Conservation (phyloP, 192 early-diverging fungal genomes). For the Haplosporangium gracile region DNA sequence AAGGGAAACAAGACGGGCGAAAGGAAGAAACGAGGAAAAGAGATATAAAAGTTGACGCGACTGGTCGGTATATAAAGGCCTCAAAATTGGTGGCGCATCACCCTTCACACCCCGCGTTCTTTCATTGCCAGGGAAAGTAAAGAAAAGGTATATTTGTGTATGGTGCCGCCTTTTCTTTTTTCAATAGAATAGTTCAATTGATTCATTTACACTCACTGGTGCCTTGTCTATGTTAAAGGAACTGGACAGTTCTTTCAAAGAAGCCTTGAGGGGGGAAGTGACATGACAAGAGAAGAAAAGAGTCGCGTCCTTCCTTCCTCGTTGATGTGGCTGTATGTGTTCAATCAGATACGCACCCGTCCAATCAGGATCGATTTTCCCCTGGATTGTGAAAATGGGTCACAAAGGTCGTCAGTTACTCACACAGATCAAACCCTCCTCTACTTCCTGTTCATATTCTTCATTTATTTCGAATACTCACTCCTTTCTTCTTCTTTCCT, state of each 20-base stretch:
- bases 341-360: no score
- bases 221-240: no score
- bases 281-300: neutral
- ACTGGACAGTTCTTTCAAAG: neutral
- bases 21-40: neutral
- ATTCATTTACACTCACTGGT: neutral
- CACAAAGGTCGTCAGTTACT: neutral
- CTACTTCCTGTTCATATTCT: neutral
- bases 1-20: neutral
- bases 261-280: neutral
- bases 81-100: neutral
- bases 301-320: neutral
- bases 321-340: neutral
- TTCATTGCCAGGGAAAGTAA: neutral
- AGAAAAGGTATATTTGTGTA: neutral
- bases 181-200: neutral
- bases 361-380: no score
- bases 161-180: neutral
- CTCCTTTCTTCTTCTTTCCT: neutral
- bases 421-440: neutral
- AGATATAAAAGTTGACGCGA: slow-evolving; percentile 4
- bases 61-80: neutral
- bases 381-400: no score
- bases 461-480: neutral
- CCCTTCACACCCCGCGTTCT: neutral